Percentiles rank a stretch among this genome's conserved stretches.
Conservation (phyloP, 2,329 filamentous ascomycete genomes). For the Colletotrichum sojae region DNA sequence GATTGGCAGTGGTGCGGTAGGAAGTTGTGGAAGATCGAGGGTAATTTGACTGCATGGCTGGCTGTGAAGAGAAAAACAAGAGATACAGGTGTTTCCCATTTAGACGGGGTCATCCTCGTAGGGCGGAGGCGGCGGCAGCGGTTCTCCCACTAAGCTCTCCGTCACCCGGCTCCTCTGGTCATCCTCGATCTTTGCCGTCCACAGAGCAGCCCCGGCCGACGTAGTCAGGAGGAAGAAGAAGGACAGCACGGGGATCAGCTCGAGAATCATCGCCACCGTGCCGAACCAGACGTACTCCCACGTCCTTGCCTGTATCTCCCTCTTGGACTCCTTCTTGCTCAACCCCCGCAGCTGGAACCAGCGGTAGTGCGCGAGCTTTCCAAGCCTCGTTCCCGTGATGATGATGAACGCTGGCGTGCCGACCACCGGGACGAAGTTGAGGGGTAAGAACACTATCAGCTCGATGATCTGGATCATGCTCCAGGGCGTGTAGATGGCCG, state of each 20-base stretch:
- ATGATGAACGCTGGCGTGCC: constrained; percentile 90
- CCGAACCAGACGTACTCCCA: constrained; percentile 97
- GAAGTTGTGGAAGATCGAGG: background rate
- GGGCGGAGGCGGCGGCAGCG: constrained; percentile 52
- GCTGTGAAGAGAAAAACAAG: background rate
- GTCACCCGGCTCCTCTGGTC: constrained; percentile 53
- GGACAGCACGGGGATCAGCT: constrained; percentile 91
- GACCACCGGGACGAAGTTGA: constrained; percentile 89
- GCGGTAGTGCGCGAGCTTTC: constrained; percentile 90
- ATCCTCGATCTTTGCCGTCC: constrained; percentile 84
- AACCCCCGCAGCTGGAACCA: constrained; percentile 88
- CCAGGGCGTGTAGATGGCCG: constrained; percentile 88
- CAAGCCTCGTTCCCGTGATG: constrained; percentile 87
- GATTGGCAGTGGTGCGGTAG: background rate
- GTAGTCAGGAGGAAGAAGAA: constrained; percentile 95
- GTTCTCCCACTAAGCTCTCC: constrained; percentile 42
- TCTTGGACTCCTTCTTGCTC: constrained; percentile 79
- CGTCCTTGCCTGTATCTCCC: constrained; percentile 75
- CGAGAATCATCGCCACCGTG: constrained; percentile 84
- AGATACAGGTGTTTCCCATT: background rate
- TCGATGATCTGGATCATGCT: constrained; percentile 92
- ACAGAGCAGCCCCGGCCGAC: constrained; percentile 86
- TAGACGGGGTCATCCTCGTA: constrained; percentile 56
- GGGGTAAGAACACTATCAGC: constrained; percentile 81
- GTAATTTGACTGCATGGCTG: background rate